phyloP scores from a whole-genome alignment of 116 monocot genomes.

The Dioscorea cayenensis region DNA sequence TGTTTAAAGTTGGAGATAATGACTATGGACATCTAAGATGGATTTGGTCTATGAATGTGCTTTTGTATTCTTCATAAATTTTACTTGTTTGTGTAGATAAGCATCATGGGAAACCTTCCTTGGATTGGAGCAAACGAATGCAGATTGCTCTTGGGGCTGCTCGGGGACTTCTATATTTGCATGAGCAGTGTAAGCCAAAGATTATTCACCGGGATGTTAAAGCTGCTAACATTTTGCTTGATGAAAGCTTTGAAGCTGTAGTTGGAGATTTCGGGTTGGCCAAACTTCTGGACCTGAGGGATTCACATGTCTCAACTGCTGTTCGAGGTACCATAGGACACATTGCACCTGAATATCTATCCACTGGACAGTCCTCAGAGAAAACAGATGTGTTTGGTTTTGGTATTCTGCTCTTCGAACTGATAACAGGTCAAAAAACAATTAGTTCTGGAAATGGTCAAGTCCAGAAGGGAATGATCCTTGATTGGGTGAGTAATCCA shows the following conservation, averaged over 20 bases:
- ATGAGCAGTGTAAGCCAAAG: slow-evolving; percentile 94
- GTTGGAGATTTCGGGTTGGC: slow-evolving; percentile 97
- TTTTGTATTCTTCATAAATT: neutral
- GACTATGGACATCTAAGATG: neutral
- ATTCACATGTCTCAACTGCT: slow-evolving; percentile 92
- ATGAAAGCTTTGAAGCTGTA: slow-evolving; percentile 78
- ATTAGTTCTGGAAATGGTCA: slow-evolving; percentile 44
- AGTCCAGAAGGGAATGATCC: slow-evolving; percentile 74
- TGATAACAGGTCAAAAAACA: slow-evolving; percentile 59
- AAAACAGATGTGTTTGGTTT: slow-evolving; percentile 97
- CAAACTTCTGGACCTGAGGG: slow-evolving; percentile 79
- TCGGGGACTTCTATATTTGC: slow-evolving; percentile 80
- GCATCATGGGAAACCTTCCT: slow-evolving; percentile 36
- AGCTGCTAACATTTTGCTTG: slow-evolving; percentile 89
- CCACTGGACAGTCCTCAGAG: slow-evolving; percentile 89
- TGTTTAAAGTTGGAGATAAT: neutral
- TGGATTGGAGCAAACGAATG: slow-evolving; percentile 87
- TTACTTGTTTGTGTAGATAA: slow-evolving; percentile 33
- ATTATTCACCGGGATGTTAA: slow-evolving; percentile 97
- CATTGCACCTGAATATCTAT: slow-evolving; percentile 89
- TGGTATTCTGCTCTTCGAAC: slow-evolving; percentile 83
- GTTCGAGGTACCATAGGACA: slow-evolving; percentile 89
- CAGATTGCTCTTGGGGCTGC: slow-evolving; percentile 78
- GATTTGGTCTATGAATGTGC: neutral
- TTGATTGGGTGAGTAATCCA: slow-evolving; percentile 62